Conservation (phyloP, 2,329 filamentous ascomycete genomes). For the Cordyceps tenuipes region DNA sequence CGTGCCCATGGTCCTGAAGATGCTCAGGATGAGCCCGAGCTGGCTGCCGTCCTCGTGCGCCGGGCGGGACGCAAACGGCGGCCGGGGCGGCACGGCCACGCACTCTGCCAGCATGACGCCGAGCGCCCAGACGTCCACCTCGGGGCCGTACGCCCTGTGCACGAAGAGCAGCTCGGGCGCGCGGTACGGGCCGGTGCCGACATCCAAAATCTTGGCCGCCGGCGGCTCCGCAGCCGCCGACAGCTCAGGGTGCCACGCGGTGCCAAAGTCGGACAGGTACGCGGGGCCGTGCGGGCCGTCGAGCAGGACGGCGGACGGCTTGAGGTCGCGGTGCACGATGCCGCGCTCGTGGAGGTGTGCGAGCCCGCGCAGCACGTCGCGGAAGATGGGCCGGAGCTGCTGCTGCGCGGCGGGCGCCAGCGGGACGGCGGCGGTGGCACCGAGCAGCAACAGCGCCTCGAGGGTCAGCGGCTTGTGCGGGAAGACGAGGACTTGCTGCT, state of each 20-base stretch:
- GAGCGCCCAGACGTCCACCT: constrained; percentile 82
- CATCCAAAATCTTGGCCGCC: constrained; percentile 73
- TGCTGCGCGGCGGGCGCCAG: constrained; percentile 24
- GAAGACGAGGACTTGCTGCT: constrained; percentile 71
- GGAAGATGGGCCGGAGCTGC: constrained; percentile 40
- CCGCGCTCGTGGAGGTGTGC: constrained; percentile 60
- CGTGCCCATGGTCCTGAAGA: constrained; percentile 86
- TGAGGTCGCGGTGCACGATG: constrained; percentile 90
- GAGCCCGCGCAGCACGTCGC: constrained; percentile 63
- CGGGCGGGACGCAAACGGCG: constrained; percentile 73
- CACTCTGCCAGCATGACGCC: constrained; percentile 79
- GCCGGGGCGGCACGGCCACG: constrained; percentile 42
- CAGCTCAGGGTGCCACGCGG: constrained; percentile 65
- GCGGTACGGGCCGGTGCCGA: constrained; percentile 87
- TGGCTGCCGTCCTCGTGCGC: constrained; percentile 78
- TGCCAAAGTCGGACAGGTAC: constrained; percentile 84
- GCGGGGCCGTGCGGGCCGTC: constrained; percentile 59
- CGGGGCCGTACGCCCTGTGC: constrained; percentile 58
- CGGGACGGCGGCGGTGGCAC: constrained; percentile 22
- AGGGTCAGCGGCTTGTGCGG: constrained; percentile 75
- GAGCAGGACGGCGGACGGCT: constrained; percentile 82
- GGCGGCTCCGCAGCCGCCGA: constrained; percentile 56
- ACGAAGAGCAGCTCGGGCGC: constrained; percentile 88
- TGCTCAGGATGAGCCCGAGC: constrained; percentile 79
- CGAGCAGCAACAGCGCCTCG: constrained; percentile 49